Evolutionary conservation across 257 asterid species (phyloP).

Genomic region (Parsonsia alboflavescens): DNA sequence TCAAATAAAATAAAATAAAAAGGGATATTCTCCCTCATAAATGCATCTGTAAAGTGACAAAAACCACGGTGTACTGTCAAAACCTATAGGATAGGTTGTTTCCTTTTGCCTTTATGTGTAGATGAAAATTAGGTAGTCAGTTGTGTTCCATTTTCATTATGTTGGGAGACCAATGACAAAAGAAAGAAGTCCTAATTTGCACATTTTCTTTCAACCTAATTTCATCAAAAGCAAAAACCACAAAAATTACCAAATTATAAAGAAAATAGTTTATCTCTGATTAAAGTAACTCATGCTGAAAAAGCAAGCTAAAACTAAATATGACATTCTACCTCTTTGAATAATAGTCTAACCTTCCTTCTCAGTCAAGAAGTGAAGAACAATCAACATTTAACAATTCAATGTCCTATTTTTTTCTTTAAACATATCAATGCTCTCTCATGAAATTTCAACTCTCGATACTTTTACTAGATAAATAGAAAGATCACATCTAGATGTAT

Average conservation of each 20-base stretch:
- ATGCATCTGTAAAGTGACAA: not conserved
- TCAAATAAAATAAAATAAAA: not conserved
- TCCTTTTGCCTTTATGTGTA: not conserved
- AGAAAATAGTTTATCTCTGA: not conserved
- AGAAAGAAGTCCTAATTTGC: not conserved
- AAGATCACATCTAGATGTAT: not conserved
- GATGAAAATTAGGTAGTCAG: not conserved
- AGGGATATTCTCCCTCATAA: not conserved
- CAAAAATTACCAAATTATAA: not conserved
- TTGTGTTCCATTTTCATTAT: too few species aligned
- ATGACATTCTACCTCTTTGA: not conserved
- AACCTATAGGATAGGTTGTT: not conserved
- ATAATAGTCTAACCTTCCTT: not conserved
- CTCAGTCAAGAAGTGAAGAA: not conserved
- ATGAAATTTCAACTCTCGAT: not conserved
- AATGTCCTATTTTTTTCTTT: not conserved
- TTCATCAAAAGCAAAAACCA: not conserved
- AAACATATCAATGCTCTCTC: not conserved
- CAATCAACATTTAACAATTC: not conserved
- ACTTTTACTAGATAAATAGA: not conserved
- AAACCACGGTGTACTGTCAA: not conserved
- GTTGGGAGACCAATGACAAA: not conserved
- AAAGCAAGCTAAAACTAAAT: not conserved
- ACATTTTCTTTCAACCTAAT: not conserved
- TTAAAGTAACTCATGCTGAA: not conserved